Conservation (phyloP, 2,329 filamentous ascomycete species). For the Fusarium siculi region DNA sequence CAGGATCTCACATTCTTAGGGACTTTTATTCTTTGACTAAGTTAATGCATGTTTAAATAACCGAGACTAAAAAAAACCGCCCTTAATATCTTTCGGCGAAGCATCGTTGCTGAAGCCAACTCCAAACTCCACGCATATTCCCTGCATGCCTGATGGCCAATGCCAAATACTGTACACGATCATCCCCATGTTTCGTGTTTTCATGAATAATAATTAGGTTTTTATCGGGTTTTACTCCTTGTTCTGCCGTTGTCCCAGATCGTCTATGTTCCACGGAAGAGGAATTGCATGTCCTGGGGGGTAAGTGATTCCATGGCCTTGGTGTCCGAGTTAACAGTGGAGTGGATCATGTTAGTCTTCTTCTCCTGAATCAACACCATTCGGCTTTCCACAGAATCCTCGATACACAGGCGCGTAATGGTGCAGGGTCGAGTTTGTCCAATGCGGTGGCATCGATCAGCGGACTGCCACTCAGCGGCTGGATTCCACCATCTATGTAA, state of each 20-base stretch:
- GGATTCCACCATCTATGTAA: conserved; percentile 94
- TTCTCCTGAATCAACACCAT: conserved; percentile 98
- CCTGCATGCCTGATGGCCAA: not conserved
- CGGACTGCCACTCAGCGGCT: conserved; percentile 99
- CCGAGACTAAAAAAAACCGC: not conserved
- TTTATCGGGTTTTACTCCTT: too few species aligned
- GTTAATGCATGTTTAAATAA: not conserved
- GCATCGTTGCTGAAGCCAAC: not conserved
- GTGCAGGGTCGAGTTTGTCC: conserved; percentile 93
- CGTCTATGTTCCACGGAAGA: conserved; percentile 79
- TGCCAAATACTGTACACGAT: conserved; percentile 13
- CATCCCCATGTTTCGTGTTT: not conserved
- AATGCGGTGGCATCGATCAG: conserved; percentile 93
- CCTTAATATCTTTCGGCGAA: not conserved
- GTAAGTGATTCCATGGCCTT: conserved; percentile 90
- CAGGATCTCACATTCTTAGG: not conserved
- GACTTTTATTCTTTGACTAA: not conserved
- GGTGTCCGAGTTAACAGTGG: conserved; percentile 94
- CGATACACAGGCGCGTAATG: conserved; percentile 93
- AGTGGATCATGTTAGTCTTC: conserved; percentile 98
- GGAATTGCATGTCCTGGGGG: conserved; percentile 92
- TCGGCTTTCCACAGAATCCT: conserved; percentile 94
- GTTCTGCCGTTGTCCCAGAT: not conserved
- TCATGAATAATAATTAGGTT: not conserved
- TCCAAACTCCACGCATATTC: conserved; percentile 18